Conservation (phyloP, 176 grass and related monocot genomes). For the Ensete glaucum region DNA sequence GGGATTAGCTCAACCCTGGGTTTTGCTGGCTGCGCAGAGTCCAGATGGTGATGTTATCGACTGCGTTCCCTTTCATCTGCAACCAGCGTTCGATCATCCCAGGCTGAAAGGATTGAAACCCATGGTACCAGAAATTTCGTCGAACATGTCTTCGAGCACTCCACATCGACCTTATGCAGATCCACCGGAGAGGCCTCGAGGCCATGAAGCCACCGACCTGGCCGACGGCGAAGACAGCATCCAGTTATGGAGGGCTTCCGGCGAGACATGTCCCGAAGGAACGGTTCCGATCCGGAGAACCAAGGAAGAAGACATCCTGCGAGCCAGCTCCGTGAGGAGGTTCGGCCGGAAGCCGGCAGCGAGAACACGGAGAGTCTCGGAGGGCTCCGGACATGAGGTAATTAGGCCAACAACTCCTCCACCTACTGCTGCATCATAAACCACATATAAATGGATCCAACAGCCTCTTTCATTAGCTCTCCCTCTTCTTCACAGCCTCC, state of each 20-base stretch:
- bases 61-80: constrained; percentile 2
- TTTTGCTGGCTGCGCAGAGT: constrained; percentile 2
- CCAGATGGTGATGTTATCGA: constrained; percentile 10
- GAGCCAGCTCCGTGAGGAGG: background rate
- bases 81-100: constrained; percentile 13
- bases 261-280: constrained; percentile 2
- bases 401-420: background rate
- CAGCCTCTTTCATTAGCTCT: background rate
- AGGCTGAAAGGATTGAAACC: constrained; percentile 1
- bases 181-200: constrained; percentile 7
- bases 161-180: background rate
- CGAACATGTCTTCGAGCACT: background rate
- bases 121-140: background rate
- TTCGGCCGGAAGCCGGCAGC: constrained; percentile 1
- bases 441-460: background rate
- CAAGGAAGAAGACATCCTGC: constrained; percentile 5
- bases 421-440: background rate
- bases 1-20: background rate
- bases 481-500: background rate
- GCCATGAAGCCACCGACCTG: background rate
- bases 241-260: background rate
- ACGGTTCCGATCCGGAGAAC: constrained; percentile 13
- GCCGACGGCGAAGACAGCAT: background rate
- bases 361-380: background rate
- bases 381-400: constrained; percentile 9